These are phyloP conservation scores for Monilinia polystroma DNA, from an alignment of 2,329 filamentous ascomycete species.

Conservation along the genomic window DNA sequence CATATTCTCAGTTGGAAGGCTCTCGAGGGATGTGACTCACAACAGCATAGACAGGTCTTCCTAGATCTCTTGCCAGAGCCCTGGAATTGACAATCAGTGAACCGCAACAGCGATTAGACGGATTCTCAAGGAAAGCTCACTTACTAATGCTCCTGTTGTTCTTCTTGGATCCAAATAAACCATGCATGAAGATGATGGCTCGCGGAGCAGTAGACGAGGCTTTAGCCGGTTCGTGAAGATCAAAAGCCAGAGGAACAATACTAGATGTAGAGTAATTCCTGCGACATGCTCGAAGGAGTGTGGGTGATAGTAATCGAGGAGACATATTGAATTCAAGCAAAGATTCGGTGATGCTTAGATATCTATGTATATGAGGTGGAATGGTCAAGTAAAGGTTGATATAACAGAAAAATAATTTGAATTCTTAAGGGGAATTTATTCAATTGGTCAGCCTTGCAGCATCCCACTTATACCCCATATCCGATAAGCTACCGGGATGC, in stretches of 20 bases:
- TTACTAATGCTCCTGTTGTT: conserved; percentile 95
- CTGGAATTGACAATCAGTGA: conserved; percentile 47
- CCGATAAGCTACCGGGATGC: conserved; percentile 4
- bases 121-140: conserved; percentile 49
- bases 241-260: conserved; percentile 54
- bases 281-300: conserved; percentile 16
- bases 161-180: conserved; percentile 91
- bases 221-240: conserved; percentile 62
- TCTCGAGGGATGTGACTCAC: conserved; percentile 48
- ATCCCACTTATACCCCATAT: not conserved
- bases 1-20: not conserved
- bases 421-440: not conserved
- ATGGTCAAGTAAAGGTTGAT: not conserved
- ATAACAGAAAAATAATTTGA: conserved; percentile 17
- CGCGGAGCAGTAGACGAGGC: conserved; percentile 45
- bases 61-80: conserved; percentile 75
- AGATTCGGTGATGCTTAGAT: not conserved
- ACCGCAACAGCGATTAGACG: conserved; percentile 25
- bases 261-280: conserved; percentile 27
- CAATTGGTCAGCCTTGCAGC: conserved; percentile 17
- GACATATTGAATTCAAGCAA: conserved; percentile 24
- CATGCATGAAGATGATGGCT: conserved; percentile 87
- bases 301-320: conserved; percentile 24
- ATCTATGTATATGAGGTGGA: not conserved
- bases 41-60: conserved; percentile 77